These are phyloP conservation scores for Acacia crassicarpa DNA, from an alignment of 306 rosid species.

Conservation along the genomic window DNA sequence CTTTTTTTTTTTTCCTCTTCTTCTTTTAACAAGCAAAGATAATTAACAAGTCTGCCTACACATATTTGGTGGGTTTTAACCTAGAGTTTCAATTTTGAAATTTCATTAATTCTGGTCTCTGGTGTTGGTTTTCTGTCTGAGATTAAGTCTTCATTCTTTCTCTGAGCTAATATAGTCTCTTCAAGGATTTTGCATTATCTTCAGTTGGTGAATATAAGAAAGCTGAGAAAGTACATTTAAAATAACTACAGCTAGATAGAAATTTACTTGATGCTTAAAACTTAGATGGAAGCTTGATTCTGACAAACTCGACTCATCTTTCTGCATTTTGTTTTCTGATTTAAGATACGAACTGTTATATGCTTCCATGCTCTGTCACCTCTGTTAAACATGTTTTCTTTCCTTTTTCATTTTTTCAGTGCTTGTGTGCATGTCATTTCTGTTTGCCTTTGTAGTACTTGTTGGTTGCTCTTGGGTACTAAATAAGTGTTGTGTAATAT, in stretches of 20 bases:
- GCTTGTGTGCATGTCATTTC: conserved; percentile 11
- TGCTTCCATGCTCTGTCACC: conserved; percentile 27
- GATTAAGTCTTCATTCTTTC: conserved; percentile 16
- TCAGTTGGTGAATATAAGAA: conserved; percentile 77
- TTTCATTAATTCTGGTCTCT: conserved; percentile 29
- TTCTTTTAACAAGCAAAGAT: conserved; percentile 30
- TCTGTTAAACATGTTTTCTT: not conserved
- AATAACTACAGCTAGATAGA: conserved; percentile 66
- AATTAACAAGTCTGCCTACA: conserved; percentile 74
- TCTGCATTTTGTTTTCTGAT: not conserved
- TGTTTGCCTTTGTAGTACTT: not conserved
- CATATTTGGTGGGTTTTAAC: conserved; percentile 69
- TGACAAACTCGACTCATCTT: not conserved
- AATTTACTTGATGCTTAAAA: conserved; percentile 71
- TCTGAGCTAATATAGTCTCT: conserved; percentile 36
- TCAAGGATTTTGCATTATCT: conserved; percentile 81
- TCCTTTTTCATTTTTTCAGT: not conserved
- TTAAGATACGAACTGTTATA: conserved; percentile 24
- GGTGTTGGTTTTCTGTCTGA: conserved; percentile 17
- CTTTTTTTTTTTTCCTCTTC: too few species aligned
- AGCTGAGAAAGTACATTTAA: conserved; percentile 85
- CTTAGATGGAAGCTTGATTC: not conserved
- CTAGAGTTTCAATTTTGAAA: not conserved
- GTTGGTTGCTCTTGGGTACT: not conserved
- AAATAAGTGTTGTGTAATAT: not conserved